phyloP scores from a whole-genome alignment of 768 basidiomycete species.

The Paxillus rubicundulus region DNA sequence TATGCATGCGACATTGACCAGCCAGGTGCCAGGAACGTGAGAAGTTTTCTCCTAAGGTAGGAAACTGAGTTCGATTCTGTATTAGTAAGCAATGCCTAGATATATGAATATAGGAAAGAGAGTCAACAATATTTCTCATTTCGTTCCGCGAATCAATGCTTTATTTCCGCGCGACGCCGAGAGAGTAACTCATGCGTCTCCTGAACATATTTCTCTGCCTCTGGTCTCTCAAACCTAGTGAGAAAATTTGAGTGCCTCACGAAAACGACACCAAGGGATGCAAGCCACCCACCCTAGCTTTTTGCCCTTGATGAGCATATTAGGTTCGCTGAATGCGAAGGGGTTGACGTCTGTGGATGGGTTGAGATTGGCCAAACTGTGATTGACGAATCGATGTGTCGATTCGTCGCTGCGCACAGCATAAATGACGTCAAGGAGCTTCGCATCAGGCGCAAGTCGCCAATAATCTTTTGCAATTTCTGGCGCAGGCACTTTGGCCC shows the following conservation, averaged over 20 bases:
- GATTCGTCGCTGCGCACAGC: slow-evolving; percentile 93
- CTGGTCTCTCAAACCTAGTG: slow-evolving; percentile 61
- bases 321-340: slow-evolving; percentile 84
- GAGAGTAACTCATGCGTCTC: slow-evolving; percentile 58
- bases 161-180: slow-evolving; percentile 33
- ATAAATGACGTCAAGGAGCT: slow-evolving; percentile 83
- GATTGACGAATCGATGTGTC: slow-evolving; percentile 94
- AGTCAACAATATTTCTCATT: neutral
- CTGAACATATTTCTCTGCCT: slow-evolving; percentile 62
- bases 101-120: no score
- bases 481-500: slow-evolving; percentile 75
- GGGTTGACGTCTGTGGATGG: slow-evolving; percentile 80
- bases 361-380: slow-evolving; percentile 87
- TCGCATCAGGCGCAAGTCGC: slow-evolving; percentile 71
- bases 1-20: no score
- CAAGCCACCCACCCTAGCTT: slow-evolving; percentile 59
- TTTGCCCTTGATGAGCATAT: slow-evolving; percentile 79
- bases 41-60: no score
- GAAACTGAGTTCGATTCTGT: no score
- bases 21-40: no score
- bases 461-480: slow-evolving; percentile 95
- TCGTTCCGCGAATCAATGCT: slow-evolving; percentile 16
- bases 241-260: slow-evolving; percentile 18
- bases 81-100: no score
- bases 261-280: neutral